Percentiles rank a stretch among this genome's conserved stretches.
These are phyloP conservation scores for Dactylella cylindrospora DNA, from an alignment of 2,329 filamentous ascomycete species.

Conservation along the genomic window DNA sequence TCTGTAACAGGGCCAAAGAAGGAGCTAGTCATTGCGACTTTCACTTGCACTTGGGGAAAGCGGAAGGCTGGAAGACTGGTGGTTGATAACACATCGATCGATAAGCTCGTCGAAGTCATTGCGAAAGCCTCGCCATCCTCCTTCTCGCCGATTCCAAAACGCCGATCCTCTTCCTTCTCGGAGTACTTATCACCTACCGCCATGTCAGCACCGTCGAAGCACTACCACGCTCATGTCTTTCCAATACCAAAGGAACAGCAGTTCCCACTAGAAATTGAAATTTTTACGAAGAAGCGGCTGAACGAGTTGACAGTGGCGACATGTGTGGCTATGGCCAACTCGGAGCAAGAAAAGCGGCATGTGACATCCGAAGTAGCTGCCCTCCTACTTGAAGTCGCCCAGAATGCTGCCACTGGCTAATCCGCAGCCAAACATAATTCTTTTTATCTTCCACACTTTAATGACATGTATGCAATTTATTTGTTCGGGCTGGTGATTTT, in stretches of 20 bases:
- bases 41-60: slow-evolving; percentile 44
- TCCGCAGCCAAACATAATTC: neutral
- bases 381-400: slow-evolving; percentile 13
- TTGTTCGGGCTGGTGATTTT: too few species aligned
- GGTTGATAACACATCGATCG: slow-evolving; percentile 44
- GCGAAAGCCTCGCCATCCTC: slow-evolving; percentile 12
- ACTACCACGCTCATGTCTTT: slow-evolving; percentile 34
- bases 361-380: slow-evolving; percentile 4
- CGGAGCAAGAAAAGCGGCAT: slow-evolving; percentile 35
- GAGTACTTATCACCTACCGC: slow-evolving; percentile 21
- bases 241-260: slow-evolving; percentile 19
- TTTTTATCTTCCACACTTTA: too few species aligned
- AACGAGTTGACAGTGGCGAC: slow-evolving; percentile 26
- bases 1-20: slow-evolving; percentile 22
- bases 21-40: slow-evolving; percentile 46
- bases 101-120: slow-evolving; percentile 24
- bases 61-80: slow-evolving; percentile 46
- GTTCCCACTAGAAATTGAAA: slow-evolving; percentile 17
- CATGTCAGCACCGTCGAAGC: slow-evolving; percentile 18
- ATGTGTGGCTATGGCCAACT: slow-evolving; percentile 32
- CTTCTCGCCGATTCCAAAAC: slow-evolving; percentile 9
- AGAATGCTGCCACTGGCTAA: slow-evolving; percentile 16
- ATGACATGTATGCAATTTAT: too few species aligned
- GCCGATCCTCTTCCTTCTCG: slow-evolving; percentile 14
- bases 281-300: slow-evolving; percentile 29